phyloP scores from a whole-genome alignment of 805 yeast genomes.

The Metschnikowia similis region DNA sequence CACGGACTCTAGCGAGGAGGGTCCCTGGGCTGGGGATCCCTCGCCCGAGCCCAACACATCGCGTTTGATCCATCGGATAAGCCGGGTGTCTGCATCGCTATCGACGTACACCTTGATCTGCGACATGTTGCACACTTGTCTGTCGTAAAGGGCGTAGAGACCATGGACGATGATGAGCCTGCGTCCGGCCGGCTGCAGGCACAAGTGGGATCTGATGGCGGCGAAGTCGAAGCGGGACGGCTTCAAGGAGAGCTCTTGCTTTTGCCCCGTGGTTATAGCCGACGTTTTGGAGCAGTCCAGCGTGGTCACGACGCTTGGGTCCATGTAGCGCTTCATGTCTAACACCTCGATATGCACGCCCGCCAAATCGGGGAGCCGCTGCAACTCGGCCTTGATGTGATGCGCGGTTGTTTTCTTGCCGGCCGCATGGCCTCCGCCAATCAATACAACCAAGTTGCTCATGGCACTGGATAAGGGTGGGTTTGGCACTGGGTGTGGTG shows the following conservation, averaged over 20 bases:
- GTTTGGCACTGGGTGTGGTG: not conserved
- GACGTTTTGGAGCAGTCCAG: constrained; percentile 17
- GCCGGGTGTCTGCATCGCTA: constrained; percentile 78
- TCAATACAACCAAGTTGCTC: constrained; percentile 36
- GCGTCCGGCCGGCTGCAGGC: constrained; percentile 19
- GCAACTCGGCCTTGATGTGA: constrained; percentile 30
- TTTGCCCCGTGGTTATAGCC: constrained; percentile 26
- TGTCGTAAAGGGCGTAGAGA: constrained; percentile 70
- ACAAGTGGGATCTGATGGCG: constrained; percentile 18
- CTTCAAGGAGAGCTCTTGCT: constrained; percentile 20
- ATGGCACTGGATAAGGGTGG: not conserved
- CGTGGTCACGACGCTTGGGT: constrained; percentile 13
- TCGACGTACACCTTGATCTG: constrained; percentile 71
- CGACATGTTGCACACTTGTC: constrained; percentile 49
- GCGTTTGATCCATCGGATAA: constrained; percentile 70
- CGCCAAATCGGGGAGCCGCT: constrained; percentile 9
- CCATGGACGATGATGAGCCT: constrained; percentile 59
- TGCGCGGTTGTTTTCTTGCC: constrained; percentile 45
- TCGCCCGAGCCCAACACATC: constrained; percentile 23
- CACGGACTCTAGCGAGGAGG: constrained; percentile 30
- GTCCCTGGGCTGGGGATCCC: not conserved
- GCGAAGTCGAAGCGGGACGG: constrained; percentile 44
- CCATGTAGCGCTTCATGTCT: constrained; percentile 42
- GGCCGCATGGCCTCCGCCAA: constrained; percentile 62
- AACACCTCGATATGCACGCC: constrained; percentile 28